Evolutionary conservation across 2,329 filamentous ascomycete species (phyloP).

Genomic region (Arthrobotrys pseudoclavata): DNA sequence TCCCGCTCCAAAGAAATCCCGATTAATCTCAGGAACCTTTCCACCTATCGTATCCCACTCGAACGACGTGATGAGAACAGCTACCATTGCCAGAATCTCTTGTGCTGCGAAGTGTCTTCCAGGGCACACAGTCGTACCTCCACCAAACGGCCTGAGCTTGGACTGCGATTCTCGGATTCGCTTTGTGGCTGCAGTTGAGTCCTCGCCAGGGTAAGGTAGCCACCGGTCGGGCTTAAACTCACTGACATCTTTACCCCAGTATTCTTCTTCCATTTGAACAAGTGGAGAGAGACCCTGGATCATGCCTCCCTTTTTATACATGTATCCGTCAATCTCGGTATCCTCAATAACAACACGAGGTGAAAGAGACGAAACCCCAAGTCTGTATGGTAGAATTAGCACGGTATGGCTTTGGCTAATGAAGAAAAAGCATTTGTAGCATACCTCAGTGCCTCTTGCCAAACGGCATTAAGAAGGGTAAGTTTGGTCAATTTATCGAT

Average conservation of each 20-base stretch:
- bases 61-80: conserved; percentile 34
- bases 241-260: conserved; percentile 46
- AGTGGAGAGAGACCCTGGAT: conserved; percentile 32
- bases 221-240: conserved; percentile 45
- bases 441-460: conserved; percentile 49
- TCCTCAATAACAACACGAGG: conserved; percentile 51
- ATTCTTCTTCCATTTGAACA: conserved; percentile 39
- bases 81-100: conserved; percentile 44
- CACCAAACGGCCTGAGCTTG: conserved; percentile 44
- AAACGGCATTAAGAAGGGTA: conserved; percentile 38
- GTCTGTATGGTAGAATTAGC: conserved; percentile 30
- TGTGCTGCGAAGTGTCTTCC: conserved; percentile 49
- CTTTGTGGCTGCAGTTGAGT: conserved; percentile 16
- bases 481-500: conserved; percentile 40
- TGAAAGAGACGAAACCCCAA: conserved; percentile 45
- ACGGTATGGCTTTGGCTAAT: background rate
- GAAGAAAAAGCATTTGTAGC: background rate
- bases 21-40: conserved; percentile 27
- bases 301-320: conserved; percentile 56
- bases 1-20: conserved; percentile 31
- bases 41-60: conserved; percentile 44
- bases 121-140: conserved; percentile 38
- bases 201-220: conserved; percentile 42
- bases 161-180: conserved; percentile 37
- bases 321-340: conserved; percentile 51